Evolutionary conservation across 2,329 filamentous ascomycete genomes (phyloP), one percentile per base, ranked within the genome.

Genomic region (Epichloe elymi): DNA sequence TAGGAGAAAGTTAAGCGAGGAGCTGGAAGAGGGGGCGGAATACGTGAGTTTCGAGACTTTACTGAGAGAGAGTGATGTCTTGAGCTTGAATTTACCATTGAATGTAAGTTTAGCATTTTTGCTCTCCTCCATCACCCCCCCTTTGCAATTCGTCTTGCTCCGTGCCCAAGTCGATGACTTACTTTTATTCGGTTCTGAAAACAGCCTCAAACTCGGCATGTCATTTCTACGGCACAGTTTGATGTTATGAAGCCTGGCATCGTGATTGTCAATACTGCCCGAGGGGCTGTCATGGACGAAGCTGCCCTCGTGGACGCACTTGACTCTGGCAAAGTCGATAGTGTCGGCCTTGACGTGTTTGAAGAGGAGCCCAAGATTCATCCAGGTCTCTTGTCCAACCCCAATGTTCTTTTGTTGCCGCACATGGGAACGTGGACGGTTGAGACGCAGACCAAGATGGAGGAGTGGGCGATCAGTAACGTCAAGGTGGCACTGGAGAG

Each of bases 391-490:
- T 58, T 90, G 14, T 69, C 70, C 15, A 90, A 91, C 61, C 79
- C 79, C 2, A 77, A 80, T 57, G 86, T 87, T 20, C 72, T 91
- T 59, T 72, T 95, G 30, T 69, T 94, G 37, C 88, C 88, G 48
- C 88, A 94, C 65, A 86, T 94, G 85, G 88, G 88, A 0, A 94
- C 88, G 0, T 88, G 79, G 75, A 91, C 86, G 0, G 70, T 81
- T 30, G 87, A 80, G 68, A 79, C 77, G 6, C 71, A 76, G 63
- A 70, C 67, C 42, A 76, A 78, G 65, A 83, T 91, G 86, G 87
- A 91, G 67, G 75, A 81, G 61, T 88, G 82, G 82, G 76, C 79
- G 39, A 82, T 91, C 57, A 75, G 73, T 33, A 91, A 93, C 61
- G 75, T 89, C 35, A 72, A 74, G 20, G 67, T 72, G 56, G 86